These are phyloP conservation scores for Clonostachys rosea DNA, from an alignment of 2,329 filamentous ascomycete genomes.

Conservation along the genomic window DNA sequence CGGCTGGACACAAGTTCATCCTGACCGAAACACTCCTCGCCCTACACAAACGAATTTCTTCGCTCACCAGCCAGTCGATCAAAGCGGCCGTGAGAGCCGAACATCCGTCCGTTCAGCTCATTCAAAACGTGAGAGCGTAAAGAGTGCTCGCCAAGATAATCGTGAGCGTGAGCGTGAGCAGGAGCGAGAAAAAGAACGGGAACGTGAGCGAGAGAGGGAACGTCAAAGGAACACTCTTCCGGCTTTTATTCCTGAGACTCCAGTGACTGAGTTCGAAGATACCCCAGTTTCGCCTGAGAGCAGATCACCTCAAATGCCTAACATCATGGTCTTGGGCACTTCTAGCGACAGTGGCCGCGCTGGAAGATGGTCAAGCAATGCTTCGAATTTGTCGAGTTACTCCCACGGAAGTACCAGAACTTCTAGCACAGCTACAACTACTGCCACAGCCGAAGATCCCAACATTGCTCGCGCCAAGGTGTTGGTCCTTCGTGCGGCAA, in stretches of 20 bases:
- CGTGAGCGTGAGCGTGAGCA: neutral
- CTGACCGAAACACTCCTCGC: constrained; percentile 79
- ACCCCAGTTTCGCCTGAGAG: constrained; percentile 79
- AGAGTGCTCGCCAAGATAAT: constrained; percentile 23
- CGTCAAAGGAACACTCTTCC: constrained; percentile 19
- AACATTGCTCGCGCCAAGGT: constrained; percentile 75
- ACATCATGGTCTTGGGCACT: constrained; percentile 83
- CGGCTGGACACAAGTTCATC: constrained; percentile 84
- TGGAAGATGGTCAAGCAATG: constrained; percentile 76
- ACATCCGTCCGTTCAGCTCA: constrained; percentile 46
- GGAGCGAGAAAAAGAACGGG: constrained; percentile 7
- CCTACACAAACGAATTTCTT: constrained; percentile 75
- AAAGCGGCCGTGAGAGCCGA: constrained; percentile 26
- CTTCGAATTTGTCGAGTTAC: constrained; percentile 74
- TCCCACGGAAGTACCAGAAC: constrained; percentile 65
- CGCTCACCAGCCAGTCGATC: constrained; percentile 40
- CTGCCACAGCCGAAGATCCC: constrained; percentile 64
- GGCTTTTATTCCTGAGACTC: constrained; percentile 71
- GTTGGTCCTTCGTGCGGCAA: constrained; percentile 78
- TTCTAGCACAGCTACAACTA: constrained; percentile 69
- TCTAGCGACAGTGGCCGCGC: constrained; percentile 52
- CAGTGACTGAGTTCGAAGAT: constrained; percentile 93
- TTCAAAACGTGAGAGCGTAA: constrained; percentile 49
- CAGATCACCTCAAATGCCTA: constrained; percentile 69
- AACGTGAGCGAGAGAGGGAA: neutral